A percentile compares a stretch with the other conserved stretches of the same genome.
Conservation (phyloP, 2,329 filamentous ascomycete species). For the Hortaea werneckii region DNA sequence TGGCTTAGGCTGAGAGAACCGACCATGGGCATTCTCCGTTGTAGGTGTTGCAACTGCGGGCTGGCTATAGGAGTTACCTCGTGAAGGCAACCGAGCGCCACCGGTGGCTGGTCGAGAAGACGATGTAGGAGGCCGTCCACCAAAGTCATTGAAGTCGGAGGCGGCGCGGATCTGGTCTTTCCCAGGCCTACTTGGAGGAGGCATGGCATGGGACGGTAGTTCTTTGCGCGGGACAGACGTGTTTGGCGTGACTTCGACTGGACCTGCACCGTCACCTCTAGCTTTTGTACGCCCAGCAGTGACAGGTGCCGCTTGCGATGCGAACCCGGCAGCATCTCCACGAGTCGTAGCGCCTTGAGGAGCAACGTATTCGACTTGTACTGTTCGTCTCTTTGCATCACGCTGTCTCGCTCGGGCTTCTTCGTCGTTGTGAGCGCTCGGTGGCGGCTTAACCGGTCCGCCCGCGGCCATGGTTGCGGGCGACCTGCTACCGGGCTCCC, state of each 20-base stretch:
- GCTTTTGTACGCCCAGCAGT: conserved; percentile 37
- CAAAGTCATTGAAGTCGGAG: conserved; percentile 36
- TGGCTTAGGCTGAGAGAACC: conserved; percentile 67
- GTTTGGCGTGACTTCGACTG: conserved; percentile 32
- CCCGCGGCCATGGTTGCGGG: conserved; percentile 11
- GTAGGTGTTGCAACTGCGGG: conserved; percentile 79
- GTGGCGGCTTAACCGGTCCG: conserved; percentile 10
- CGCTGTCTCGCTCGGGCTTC: conserved; percentile 46
- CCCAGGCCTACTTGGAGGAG: conserved; percentile 27
- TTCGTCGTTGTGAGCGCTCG: conserved; percentile 13
- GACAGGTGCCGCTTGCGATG: conserved; percentile 26
- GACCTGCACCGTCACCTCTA: conserved; percentile 46
- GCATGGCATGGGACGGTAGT: conserved; percentile 17
- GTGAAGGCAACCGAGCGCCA: conserved; percentile 65
- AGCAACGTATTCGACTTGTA: conserved; percentile 95
- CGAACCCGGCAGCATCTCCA: conserved; percentile 41
- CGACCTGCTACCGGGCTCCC: conserved; percentile 57
- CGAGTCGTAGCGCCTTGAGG: conserved; percentile 77
- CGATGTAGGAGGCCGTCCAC: conserved; percentile 27
- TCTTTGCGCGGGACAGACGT: conserved; percentile 17
- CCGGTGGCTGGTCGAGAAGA: conserved; percentile 64
- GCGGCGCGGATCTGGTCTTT: conserved; percentile 41
- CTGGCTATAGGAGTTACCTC: conserved; percentile 71
- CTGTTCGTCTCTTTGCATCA: conserved; percentile 84
- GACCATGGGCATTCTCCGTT: conserved; percentile 78